Evolutionary conservation across 164 flowering plant species (phyloP).

Genomic region (Berberis vulgaris): DNA sequence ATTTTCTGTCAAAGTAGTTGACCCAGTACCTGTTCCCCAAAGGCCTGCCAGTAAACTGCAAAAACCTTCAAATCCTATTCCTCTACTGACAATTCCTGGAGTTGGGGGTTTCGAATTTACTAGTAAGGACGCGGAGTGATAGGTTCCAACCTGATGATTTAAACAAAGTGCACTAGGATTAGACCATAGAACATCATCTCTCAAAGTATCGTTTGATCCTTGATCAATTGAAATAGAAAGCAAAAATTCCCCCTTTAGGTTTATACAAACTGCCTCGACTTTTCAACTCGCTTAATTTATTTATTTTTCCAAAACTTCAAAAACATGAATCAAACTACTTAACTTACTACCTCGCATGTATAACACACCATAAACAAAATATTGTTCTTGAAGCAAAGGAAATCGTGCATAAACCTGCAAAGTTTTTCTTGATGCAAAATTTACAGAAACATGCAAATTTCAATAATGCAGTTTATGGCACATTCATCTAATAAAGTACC

Average conservation of each 20-base stretch:
- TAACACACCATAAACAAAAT: no score
- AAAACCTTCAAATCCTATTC: conserved; percentile 85
- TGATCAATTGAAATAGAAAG: no score
- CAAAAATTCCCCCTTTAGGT: no score
- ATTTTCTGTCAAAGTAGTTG: conserved; percentile 84
- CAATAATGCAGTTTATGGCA: background rate
- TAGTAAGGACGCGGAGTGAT: conserved; percentile 57
- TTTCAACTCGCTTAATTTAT: no score
- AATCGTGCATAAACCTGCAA: no score
- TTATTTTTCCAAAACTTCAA: no score
- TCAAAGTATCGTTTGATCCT: background rate
- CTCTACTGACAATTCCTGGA: conserved; percentile 80
- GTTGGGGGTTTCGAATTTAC: conserved; percentile 65
- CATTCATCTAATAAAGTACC: conserved; percentile 22
- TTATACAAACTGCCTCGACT: no score
- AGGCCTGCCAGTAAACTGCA: conserved; percentile 84
- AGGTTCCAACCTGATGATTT: conserved; percentile 63
- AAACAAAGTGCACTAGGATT: conserved; percentile 5
- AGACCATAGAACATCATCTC: background rate
- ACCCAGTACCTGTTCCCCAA: conserved; percentile 90
- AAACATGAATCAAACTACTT: no score
- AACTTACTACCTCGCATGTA: no score
- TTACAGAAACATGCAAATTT: no score
- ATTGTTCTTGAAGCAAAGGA: no score
- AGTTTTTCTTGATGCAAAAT: no score